Evolutionary conservation across 208 protist genomes (phyloP).

Genomic region (Leishmania major): DNA sequence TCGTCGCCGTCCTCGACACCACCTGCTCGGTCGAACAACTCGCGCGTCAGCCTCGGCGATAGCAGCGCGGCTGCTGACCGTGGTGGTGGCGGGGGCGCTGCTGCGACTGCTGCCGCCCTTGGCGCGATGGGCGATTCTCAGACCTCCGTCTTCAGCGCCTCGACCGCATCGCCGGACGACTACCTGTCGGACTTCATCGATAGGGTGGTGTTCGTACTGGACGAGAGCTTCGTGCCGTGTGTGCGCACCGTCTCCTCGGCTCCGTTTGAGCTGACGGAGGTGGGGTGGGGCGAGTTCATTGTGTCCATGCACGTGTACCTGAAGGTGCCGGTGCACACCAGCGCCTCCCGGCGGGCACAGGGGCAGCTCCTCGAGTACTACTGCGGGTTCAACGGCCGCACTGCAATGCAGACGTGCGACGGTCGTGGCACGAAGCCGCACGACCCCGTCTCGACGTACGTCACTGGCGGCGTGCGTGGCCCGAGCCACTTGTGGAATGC

Average conservation of each 20-base stretch:
- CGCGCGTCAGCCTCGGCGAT: not conserved
- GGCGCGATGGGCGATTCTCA: conserved; percentile 15
- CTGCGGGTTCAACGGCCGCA: conserved; percentile 36
- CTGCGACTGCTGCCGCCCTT: not conserved
- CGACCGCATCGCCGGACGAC: conserved; percentile 24
- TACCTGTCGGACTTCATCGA: conserved; percentile 82
- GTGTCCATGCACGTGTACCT: conserved; percentile 81
- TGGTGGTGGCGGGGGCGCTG: conserved; percentile 8
- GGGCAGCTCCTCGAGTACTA: conserved; percentile 28
- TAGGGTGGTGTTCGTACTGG: conserved; percentile 78
- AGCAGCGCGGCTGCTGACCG: not conserved
- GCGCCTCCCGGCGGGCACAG: conserved; percentile 14
- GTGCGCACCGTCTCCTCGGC: conserved; percentile 59
- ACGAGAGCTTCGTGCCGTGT: conserved; percentile 72
- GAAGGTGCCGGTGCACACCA: conserved; percentile 29
- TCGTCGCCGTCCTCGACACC: not conserved
- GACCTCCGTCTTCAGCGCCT: conserved; percentile 13
- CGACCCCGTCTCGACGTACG: conserved; percentile 29
- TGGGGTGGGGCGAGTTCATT: conserved; percentile 90
- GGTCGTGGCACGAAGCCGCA: conserved; percentile 32
- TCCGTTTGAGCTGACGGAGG: conserved; percentile 86
- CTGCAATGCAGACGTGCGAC: conserved; percentile 27
- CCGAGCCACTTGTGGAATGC: conserved; percentile 21
- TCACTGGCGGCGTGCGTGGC: conserved; percentile 15
- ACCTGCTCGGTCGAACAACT: not conserved